A percentile compares a stretch with the other conserved stretches of the same genome.
These are phyloP conservation scores for Lachancea nothofagi DNA, from an alignment of 805 yeast genomes.

Conservation along the genomic window DNA sequence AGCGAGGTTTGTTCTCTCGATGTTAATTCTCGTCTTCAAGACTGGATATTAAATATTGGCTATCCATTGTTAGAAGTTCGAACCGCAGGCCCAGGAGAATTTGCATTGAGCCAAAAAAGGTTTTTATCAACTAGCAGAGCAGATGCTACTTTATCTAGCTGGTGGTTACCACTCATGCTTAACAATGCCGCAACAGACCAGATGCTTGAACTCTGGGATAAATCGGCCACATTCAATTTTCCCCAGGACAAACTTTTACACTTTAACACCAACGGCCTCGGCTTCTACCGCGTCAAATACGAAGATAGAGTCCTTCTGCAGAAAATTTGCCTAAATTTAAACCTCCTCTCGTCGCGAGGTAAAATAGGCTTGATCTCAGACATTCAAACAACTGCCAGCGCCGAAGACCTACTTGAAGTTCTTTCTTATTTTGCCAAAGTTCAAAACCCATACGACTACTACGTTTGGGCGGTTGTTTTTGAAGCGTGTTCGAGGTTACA, in stretches of 20 bases:
- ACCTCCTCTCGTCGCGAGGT: constrained; percentile 40
- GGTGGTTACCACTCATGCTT: constrained; percentile 54
- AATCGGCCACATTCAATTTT: neutral
- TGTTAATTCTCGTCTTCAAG: constrained; percentile 52
- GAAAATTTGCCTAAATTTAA: constrained; percentile 38
- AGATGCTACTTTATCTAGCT: constrained; percentile 14
- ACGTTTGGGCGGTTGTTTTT: constrained; percentile 41
- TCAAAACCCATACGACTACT: constrained; percentile 15
- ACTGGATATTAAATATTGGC: constrained; percentile 72
- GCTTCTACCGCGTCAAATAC: constrained; percentile 52
- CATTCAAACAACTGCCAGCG: constrained; percentile 44
- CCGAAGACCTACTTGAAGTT: constrained; percentile 31
- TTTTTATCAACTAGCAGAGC: constrained; percentile 2
- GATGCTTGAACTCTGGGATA: constrained; percentile 3
- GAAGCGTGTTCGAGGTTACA: constrained; percentile 12
- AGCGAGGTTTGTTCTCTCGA: constrained; percentile 59
- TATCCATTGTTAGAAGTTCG: constrained; percentile 60
- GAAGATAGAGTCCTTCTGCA: constrained; percentile 38
- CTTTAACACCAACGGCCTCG: constrained; percentile 45
- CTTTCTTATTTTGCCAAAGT: constrained; percentile 5
- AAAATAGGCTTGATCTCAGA: constrained; percentile 54
- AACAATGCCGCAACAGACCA: constrained; percentile 2
- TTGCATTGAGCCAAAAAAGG: constrained; percentile 29
- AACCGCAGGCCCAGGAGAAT: constrained; percentile 28
- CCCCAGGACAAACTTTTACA: constrained; percentile 27